These are phyloP conservation scores for Closterium sp. DNA, from an alignment of 139 green algal species.

Conservation along the genomic window DNA sequence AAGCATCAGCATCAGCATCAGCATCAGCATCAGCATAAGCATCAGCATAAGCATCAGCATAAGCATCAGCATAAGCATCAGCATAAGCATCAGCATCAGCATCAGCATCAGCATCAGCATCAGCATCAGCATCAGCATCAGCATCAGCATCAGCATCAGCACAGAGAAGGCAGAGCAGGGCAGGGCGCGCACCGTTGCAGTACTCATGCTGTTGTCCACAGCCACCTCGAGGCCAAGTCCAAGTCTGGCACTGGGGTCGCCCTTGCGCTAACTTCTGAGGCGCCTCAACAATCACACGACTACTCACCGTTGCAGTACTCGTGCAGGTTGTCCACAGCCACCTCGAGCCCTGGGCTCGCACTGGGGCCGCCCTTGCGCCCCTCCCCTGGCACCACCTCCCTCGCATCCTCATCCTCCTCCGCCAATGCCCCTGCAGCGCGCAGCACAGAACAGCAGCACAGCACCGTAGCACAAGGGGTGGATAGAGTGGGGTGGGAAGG, in stretches of 20 bases:
- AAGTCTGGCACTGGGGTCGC: neutral
- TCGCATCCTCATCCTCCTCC: conserved; percentile 32
- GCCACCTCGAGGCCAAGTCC: conserved; percentile 32
- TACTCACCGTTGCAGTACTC: conserved; percentile 39
- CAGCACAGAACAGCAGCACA: neutral
- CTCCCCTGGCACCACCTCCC: conserved; percentile 11
- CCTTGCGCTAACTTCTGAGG: neutral
- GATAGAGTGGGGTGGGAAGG: neutral
- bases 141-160: no score
- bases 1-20: no score
- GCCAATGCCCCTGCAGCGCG: conserved; percentile 35
- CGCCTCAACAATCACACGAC: no score
- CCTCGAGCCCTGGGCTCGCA: conserved; percentile 26
- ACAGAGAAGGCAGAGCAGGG: neutral
- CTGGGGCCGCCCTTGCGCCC: neutral
- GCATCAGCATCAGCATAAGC: no score
- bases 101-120: no score
- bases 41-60: no score
- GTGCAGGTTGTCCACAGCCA: conserved; percentile 37
- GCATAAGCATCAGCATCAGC: no score
- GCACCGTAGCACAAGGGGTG: neutral
- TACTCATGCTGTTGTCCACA: conserved; percentile 44
- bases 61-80: no score
- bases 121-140: no score
- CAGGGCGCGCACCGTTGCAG: conserved; percentile 31